These are phyloP conservation scores for Verticillium longisporum DNA, from an alignment of 2,329 filamentous ascomycete species.

Conservation along the genomic window DNA sequence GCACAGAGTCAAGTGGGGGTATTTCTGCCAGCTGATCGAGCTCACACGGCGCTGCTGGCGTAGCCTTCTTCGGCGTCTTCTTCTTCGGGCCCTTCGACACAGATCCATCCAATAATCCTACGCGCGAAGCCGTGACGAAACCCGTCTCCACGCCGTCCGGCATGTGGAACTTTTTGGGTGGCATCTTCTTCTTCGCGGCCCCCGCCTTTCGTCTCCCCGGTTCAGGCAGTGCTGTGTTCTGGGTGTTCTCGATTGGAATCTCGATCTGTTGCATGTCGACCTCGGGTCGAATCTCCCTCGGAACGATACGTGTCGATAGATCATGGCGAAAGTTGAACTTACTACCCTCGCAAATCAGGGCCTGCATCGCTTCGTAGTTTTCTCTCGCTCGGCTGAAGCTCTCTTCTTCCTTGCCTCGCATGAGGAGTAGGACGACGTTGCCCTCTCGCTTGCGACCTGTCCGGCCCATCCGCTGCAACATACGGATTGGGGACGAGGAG, in stretches of 20 bases:
- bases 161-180: slow-evolving; percentile 95
- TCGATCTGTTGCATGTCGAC: slow-evolving; percentile 81
- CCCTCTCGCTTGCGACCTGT: slow-evolving; percentile 90
- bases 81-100: slow-evolving; percentile 18
- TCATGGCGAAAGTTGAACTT: slow-evolving; percentile 86
- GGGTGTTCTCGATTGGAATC: slow-evolving; percentile 84
- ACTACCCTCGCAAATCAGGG: slow-evolving; percentile 80
- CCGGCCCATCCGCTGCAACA: slow-evolving; percentile 96
- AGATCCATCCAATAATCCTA: slow-evolving; percentile 26
- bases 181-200: slow-evolving; percentile 55
- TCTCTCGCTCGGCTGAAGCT: slow-evolving; percentile 85
- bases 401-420: slow-evolving; percentile 90
- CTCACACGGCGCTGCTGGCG: slow-evolving; percentile 25
- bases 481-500: slow-evolving; percentile 90
- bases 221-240: slow-evolving; percentile 65
- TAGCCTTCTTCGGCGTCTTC: slow-evolving; percentile 17
- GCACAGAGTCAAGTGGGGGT: slow-evolving; percentile 53
- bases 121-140: slow-evolving; percentile 66
- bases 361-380: slow-evolving; percentile 91
- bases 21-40: slow-evolving; percentile 44
- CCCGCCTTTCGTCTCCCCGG: slow-evolving; percentile 58
- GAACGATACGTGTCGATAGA: slow-evolving; percentile 77
- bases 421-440: slow-evolving; percentile 80
- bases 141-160: slow-evolving; percentile 88
- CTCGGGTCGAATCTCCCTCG: slow-evolving; percentile 66